These are phyloP conservation scores for Caryopteris hybrid DNA, from an alignment of 305 asterid genomes.

Conservation along the genomic window DNA sequence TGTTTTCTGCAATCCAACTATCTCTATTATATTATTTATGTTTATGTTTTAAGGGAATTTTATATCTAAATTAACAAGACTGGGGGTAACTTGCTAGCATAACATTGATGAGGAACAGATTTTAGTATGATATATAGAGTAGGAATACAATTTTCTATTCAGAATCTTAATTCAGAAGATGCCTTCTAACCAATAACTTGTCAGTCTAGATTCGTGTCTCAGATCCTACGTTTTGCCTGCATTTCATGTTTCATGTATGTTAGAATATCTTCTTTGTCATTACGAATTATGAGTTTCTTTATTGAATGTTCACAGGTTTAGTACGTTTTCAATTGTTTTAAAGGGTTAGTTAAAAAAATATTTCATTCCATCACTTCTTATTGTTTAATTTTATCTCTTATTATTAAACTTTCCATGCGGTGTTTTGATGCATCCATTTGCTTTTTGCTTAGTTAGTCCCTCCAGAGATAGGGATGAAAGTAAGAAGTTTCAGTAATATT, in stretches of 20 bases:
- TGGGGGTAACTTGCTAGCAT: background rate
- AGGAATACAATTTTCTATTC: background rate
- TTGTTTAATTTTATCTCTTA: background rate
- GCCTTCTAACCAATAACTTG: background rate
- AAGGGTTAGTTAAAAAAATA: background rate
- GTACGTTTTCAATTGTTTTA: background rate
- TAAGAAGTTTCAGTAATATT: background rate
- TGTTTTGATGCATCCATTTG: background rate
- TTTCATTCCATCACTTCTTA: background rate
- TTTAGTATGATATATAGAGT: background rate
- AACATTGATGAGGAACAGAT: background rate
- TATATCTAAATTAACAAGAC: background rate
- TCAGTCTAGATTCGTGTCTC: background rate
- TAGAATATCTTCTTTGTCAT: background rate
- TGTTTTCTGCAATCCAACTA: conserved; percentile 1
- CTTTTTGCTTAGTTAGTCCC: background rate
- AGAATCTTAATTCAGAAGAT: background rate
- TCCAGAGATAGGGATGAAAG: background rate
- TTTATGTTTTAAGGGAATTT: background rate
- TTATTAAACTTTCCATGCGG: background rate
- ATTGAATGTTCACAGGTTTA: background rate
- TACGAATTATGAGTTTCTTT: background rate
- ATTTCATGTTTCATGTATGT: background rate
- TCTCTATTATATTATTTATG: background rate
- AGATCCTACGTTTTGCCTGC: background rate